Percentiles rank a stretch among this genome's conserved stretches.
phyloP scores from a whole-genome alignment of 1,284 basidiomycete species.

The Pulveroboletus sp. region DNA sequence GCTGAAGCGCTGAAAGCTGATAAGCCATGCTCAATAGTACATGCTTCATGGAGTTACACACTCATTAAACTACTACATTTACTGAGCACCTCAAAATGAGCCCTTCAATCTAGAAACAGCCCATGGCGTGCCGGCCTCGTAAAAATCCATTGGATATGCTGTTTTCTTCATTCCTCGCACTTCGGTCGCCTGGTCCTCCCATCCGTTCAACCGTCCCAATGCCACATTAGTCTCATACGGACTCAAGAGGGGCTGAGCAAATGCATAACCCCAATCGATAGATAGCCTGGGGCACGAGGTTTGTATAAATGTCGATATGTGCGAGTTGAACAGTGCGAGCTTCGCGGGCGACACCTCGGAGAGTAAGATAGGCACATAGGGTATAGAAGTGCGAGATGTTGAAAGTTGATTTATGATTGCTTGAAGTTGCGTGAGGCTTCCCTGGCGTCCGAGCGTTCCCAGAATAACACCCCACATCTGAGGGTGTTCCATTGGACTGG shows the following conservation, averaged over 20 bases:
- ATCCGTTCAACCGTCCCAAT: constrained; percentile 66
- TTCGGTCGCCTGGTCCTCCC: constrained; percentile 47
- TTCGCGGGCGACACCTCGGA: constrained; percentile 97
- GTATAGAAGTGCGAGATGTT: constrained; percentile 51
- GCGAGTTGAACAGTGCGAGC: constrained; percentile 76
- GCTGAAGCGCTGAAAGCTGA: background rate
- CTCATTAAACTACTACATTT: background rate
- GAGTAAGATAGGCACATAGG: constrained; percentile 86
- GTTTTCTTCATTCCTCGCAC: constrained; percentile 35
- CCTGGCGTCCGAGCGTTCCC: constrained; percentile 94
- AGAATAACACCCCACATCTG: constrained; percentile 91
- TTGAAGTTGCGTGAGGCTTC: constrained; percentile 87
- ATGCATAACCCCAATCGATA: constrained; percentile 99
- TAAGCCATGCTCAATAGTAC: background rate
- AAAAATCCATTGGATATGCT: constrained; percentile 96
- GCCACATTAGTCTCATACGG: constrained; percentile 95
- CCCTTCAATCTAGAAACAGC: constrained; percentile 53
- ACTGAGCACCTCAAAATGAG: constrained; percentile 17
- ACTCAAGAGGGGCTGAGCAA: constrained; percentile 83
- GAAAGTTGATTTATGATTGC: constrained; percentile 73
- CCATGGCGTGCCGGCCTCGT: constrained; percentile 76
- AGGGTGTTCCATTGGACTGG: background rate
- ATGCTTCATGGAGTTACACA: background rate
- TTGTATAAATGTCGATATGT: constrained; percentile 89
- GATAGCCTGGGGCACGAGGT: constrained; percentile 94